Conservation (phyloP, 495 filamentous ascomycete species). For the Pyrenopolyporus hunteri region DNA sequence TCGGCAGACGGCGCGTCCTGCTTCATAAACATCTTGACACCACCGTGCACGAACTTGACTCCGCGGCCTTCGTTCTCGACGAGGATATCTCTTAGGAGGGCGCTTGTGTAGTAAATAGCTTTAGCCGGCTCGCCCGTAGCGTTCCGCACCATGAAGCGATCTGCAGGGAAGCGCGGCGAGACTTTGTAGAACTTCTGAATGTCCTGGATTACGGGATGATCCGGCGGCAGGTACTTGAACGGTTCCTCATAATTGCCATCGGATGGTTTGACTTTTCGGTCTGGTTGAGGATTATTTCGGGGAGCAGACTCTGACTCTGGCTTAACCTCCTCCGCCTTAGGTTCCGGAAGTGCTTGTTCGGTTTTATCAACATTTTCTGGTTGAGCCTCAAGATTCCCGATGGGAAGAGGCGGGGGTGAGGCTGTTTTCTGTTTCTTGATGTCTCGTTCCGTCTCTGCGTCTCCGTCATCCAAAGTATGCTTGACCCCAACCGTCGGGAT, state of each 20-base stretch:
- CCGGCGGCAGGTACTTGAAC: conserved; percentile 81
- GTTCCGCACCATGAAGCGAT: conserved; percentile 96
- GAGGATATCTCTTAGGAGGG: conserved; percentile 83
- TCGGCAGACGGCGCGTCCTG: conserved; percentile 86
- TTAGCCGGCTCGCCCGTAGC: conserved; percentile 79
- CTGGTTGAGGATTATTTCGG: conserved; percentile 22
- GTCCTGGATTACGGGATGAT: conserved; percentile 73
- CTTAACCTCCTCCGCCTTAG: conserved; percentile 15
- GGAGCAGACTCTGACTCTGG: conserved; percentile 22
- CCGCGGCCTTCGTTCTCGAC: conserved; percentile 81
- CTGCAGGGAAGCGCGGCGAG: conserved; percentile 78
- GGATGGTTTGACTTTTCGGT: conserved; percentile 34
- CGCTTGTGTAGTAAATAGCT: conserved; percentile 92
- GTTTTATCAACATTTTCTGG: conserved; percentile 15
- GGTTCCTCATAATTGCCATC: conserved; percentile 71
- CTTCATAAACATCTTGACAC: conserved; percentile 98
- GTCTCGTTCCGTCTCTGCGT: conserved; percentile 37
- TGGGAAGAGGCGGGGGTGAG: conserved; percentile 23
- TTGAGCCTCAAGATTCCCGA: conserved; percentile 25
- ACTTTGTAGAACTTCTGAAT: conserved; percentile 85
- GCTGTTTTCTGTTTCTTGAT: conserved; percentile 36
- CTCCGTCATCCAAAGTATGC: conserved; percentile 42
- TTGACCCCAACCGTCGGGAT: conserved; percentile 40
- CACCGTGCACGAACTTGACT: conserved; percentile 94
- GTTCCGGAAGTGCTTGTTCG: conserved; percentile 15